Evolutionary conservation across 331 rosid genomes (phyloP), one percentile per base, ranked within the genome.

Genomic region (Pyracantha coccinea): DNA sequence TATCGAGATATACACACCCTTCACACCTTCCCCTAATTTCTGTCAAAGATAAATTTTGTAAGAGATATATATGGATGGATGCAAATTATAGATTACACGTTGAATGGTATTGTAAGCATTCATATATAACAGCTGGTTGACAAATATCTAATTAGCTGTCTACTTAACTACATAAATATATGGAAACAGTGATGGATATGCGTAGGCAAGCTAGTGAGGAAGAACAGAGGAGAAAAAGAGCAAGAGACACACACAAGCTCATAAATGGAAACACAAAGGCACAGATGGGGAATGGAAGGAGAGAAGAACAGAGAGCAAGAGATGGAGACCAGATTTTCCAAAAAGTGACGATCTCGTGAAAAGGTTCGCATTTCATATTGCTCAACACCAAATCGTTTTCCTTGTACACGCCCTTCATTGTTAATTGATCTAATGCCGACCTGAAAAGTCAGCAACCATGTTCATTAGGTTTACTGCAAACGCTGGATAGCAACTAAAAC

Each of bases 21-120:
- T 95, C 32, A 86, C 97, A 25, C 99, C 99, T 66, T 92, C 97
- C 29, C 99, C 99, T 45, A 95, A 85, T 89, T 90, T 90, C 99
- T 92, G 92, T 75, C 82, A 61, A 50, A 50, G 20, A 50, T 15
- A 16, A 17, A 15, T 50, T 50, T 16, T 50, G 55, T 50, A 50
- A 15, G 54, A 16, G 8, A 59, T 13, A 59, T 3, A 55, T 13
- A 25, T 12, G 25, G 11, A 57, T 14, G 25, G 23, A 20, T 55
- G 27, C 61, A 87, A 68, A 38, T 38, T 38, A 38, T 38, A 94
- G 96, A 63, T 97, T 97, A 10, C 99, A 38, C 13, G 45, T 38
- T 1, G 45, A 38, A 38, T 38, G 45, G 45, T 38, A 38, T 10
- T 4, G 45, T 38, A 38, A 38, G 45, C 61, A 55, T 55, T 20